Evolutionary conservation across 208 protist species (phyloP).

Genomic region (Trypanosoma vivax): DNA sequence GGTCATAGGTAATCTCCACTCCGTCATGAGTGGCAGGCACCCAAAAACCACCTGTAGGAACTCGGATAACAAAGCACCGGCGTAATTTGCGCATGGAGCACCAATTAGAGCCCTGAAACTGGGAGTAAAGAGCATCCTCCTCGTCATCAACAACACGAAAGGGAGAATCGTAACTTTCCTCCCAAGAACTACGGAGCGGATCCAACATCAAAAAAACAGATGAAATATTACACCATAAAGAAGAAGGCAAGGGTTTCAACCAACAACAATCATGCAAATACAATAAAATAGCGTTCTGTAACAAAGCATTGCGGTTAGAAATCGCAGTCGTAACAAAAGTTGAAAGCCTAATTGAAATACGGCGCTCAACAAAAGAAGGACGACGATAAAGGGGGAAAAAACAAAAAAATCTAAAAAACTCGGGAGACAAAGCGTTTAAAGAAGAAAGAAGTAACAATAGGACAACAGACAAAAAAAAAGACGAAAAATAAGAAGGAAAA

Average conservation of each 20-base stretch:
- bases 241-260: slow-evolving; percentile 21
- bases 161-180: slow-evolving; percentile 32
- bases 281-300: slow-evolving; percentile 68
- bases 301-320: slow-evolving; percentile 38
- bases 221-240: slow-evolving; percentile 28
- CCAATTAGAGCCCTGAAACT: slow-evolving; percentile 19
- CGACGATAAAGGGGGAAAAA: not conserved
- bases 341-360: slow-evolving; percentile 16
- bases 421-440: slow-evolving; percentile 6
- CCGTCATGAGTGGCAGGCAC: slow-evolving; percentile 27
- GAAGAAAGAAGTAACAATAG: slow-evolving; percentile 9
- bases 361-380: slow-evolving; percentile 7
- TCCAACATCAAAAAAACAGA: slow-evolving; percentile 52
- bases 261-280: slow-evolving; percentile 32
- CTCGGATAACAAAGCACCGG: slow-evolving; percentile 35
- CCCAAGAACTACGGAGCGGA: slow-evolving; percentile 34
- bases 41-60: slow-evolving; percentile 30
- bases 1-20: slow-evolving; percentile 46
- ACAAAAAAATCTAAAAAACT: not conserved
- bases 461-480: slow-evolving; percentile 18
- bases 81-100: slow-evolving; percentile 23
- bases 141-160: slow-evolving; percentile 25
- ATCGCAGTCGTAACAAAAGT: slow-evolving; percentile 14
- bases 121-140: slow-evolving; percentile 24
- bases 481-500: slow-evolving; percentile 15